phyloP scores from a whole-genome alignment of 2,329 filamentous ascomycete species.

The Fusarium odoratissimum region DNA sequence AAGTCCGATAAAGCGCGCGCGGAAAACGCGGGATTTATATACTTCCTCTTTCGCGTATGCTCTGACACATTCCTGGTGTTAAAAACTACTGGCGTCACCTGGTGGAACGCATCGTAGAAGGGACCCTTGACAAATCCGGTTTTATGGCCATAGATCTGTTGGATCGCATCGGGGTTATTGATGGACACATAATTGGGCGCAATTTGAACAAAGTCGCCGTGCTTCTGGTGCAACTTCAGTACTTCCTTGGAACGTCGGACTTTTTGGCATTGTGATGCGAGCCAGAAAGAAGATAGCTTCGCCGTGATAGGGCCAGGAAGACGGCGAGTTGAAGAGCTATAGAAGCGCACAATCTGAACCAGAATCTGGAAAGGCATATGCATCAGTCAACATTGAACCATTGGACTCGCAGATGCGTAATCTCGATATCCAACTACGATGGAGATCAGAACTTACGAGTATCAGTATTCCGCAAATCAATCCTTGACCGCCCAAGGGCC shows the following conservation, averaged over 20 bases:
- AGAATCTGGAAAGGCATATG: not conserved
- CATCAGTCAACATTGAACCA: not conserved
- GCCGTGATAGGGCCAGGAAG: too few species aligned
- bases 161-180: not conserved
- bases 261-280: not conserved
- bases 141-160: not conserved
- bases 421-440: not conserved
- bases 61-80: not conserved
- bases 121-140: not conserved
- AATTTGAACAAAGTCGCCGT: not conserved
- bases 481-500: not conserved
- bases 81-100: not conserved
- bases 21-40: not conserved
- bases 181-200: not conserved
- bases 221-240: not conserved
- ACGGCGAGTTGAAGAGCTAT: too few species aligned
- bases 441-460: not conserved
- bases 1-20: not conserved
- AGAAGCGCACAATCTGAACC: not conserved
- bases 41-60: not conserved
- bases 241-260: not conserved
- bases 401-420: rapidly evolving
- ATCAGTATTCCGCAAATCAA: not conserved
- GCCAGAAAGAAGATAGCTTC: not conserved
- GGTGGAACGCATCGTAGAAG: not conserved